Evolutionary conservation across 2,329 filamentous ascomycete genomes (phyloP).

Genomic region (Aspergillus sp.): DNA sequence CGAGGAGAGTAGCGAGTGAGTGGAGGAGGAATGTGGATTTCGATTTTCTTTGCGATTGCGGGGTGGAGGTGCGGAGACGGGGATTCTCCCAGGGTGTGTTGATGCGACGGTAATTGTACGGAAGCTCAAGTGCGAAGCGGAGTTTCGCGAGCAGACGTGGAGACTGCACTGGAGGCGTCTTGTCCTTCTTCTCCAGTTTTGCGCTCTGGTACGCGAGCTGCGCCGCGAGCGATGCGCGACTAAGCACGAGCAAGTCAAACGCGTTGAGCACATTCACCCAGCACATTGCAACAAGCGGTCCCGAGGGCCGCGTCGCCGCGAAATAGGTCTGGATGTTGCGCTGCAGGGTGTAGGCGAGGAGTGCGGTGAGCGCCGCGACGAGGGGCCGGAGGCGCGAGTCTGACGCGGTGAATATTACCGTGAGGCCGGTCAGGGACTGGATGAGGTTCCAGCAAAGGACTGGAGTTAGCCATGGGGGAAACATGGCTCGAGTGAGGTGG

Average conservation of each 20-base stretch:
- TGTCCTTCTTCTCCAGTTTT: not conserved
- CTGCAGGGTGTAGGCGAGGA: conserved; percentile 21
- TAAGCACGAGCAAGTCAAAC: conserved; percentile 25
- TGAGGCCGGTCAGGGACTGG: conserved; percentile 21
- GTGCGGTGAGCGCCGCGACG: conserved; percentile 12
- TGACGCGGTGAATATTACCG: conserved; percentile 17
- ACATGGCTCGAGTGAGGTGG: not conserved
- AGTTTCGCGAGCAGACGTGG: not conserved
- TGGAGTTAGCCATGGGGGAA: conserved; percentile 15
- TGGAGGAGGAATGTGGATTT: conserved; percentile 16
- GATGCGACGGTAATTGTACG: conserved; percentile 29
- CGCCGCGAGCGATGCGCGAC: conserved; percentile 21
- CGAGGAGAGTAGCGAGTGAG: conserved; percentile 4
- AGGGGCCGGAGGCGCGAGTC: conserved; percentile 11
- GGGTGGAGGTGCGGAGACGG: conserved; percentile 10
- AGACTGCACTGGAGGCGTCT: not conserved
- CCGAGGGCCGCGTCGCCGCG: conserved; percentile 13
- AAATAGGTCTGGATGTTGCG: conserved; percentile 3
- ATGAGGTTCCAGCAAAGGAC: conserved; percentile 20
- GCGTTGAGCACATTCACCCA: conserved; percentile 30
- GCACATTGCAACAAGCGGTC: conserved; percentile 25
- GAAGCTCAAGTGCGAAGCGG: conserved; percentile 18
- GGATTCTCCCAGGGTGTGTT: conserved; percentile 29
- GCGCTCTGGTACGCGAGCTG: not conserved
- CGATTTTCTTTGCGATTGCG: not conserved